These are phyloP conservation scores for Amylocystis lapponica DNA, from an alignment of 768 basidiomycete species.

Conservation along the genomic window DNA sequence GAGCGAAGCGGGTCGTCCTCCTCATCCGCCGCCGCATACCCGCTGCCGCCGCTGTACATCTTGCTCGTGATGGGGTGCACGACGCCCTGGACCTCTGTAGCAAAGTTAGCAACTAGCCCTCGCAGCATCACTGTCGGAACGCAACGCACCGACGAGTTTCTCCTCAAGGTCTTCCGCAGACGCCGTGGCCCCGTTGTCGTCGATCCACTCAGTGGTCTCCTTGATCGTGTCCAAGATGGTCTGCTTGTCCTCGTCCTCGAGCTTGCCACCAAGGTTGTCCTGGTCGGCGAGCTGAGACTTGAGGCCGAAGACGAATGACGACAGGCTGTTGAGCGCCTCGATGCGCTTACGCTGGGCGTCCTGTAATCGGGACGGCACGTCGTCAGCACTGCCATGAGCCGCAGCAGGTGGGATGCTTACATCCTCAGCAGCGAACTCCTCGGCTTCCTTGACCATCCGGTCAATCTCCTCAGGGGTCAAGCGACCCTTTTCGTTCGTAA, in stretches of 20 bases:
- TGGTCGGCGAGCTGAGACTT: slow-evolving; percentile 85
- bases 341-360: slow-evolving; percentile 77
- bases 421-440: slow-evolving; percentile 82
- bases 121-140: slow-evolving; percentile 43
- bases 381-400: too few relatives aligned
- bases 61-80: slow-evolving; percentile 87
- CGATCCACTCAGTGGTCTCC: slow-evolving; percentile 91
- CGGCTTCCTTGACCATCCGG: slow-evolving; percentile 91
- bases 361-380: too few relatives aligned
- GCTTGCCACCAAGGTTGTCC: slow-evolving; percentile 88
- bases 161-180: slow-evolving; percentile 88
- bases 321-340: slow-evolving; percentile 77
- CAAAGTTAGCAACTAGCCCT: slow-evolving; percentile 26
- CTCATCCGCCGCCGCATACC: slow-evolving; percentile 24
- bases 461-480: slow-evolving; percentile 65
- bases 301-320: slow-evolving; percentile 80
- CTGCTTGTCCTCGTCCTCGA: slow-evolving; percentile 80
- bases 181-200: slow-evolving; percentile 73
- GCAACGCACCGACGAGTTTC: slow-evolving; percentile 54
- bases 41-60: slow-evolving; percentile 44
- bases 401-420: too few relatives aligned
- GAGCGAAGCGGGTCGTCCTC: slow-evolving; percentile 34
- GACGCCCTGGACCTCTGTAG: slow-evolving; percentile 55
- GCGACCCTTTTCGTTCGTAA: slow-evolving; percentile 95
- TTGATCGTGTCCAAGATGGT: slow-evolving; percentile 76